phyloP scores from a whole-genome alignment of 495 filamentous ascomycete species.

The Daldinia caldariorum region DNA sequence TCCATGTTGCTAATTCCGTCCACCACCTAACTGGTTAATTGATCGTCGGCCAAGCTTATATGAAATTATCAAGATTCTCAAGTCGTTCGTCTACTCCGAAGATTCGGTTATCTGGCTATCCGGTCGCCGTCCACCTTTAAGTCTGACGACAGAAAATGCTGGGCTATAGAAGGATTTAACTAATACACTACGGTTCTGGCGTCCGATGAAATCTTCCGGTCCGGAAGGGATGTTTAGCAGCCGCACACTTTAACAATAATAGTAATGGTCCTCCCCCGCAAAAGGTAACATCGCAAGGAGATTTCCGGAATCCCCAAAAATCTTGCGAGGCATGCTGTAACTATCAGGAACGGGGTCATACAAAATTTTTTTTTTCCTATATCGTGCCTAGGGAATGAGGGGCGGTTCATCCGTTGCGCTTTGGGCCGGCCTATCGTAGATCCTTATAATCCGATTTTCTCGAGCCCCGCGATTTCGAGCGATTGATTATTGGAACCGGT shows the following conservation, averaged over 20 bases:
- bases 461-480: conserved; percentile 20
- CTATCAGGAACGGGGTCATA: conserved; percentile 23
- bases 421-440: conserved; percentile 20
- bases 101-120: conserved; percentile 42
- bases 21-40: background rate
- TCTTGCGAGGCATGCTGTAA: background rate
- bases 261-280: conserved; percentile 9
- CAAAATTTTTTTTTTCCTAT: background rate
- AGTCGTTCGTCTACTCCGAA: conserved; percentile 18
- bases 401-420: conserved; percentile 24
- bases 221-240: conserved; percentile 23
- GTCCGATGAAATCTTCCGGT: conserved; percentile 34
- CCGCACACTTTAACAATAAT: conserved; percentile 33
- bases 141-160: conserved; percentile 18
- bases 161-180: conserved; percentile 32
- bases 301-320: conserved; percentile 13
- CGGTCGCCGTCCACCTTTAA: conserved; percentile 11
- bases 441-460: conserved; percentile 8
- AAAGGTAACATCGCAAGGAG: conserved; percentile 26
- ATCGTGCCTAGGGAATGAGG: conserved; percentile 23
- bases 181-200: conserved; percentile 12
- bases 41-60: conserved; percentile 25
- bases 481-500: conserved; percentile 32
- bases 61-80: conserved; percentile 22
- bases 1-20: background rate